Percentiles rank a stretch among this genome's conserved stretches.
phyloP scores from a whole-genome alignment of 2,329 filamentous ascomycete species.

The Epichloe hybrida region DNA sequence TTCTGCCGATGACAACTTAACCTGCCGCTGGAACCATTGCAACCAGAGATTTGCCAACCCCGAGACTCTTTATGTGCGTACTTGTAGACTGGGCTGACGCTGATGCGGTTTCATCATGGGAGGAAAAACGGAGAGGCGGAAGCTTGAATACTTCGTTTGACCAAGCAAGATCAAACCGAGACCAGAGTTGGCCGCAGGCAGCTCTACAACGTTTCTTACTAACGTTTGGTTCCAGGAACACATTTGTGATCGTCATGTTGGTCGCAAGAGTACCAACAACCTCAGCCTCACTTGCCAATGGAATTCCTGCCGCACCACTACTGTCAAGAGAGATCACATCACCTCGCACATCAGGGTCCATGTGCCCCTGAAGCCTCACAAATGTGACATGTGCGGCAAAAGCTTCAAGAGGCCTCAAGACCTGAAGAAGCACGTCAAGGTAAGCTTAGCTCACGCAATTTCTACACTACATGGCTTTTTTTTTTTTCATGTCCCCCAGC shows the following conservation, averaged over 20 bases:
- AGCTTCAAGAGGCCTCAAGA: slow-evolving; percentile 98
- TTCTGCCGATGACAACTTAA: slow-evolving; percentile 37
- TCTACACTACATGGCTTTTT: background rate
- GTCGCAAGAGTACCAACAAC: slow-evolving; percentile 98
- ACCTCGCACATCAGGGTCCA: slow-evolving; percentile 98
- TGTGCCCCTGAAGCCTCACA: slow-evolving; percentile 97
- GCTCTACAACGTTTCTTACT: background rate
- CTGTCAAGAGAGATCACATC: slow-evolving; percentile 97
- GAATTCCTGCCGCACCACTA: slow-evolving; percentile 91
- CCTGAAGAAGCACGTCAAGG: slow-evolving; percentile 97
- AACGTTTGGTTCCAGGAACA: slow-evolving; percentile 55
- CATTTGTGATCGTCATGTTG: slow-evolving; percentile 95
- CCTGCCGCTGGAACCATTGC: slow-evolving; percentile 47
- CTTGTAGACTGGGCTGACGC: background rate
- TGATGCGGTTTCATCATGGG: background rate
- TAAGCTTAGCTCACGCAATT: slow-evolving; percentile 16
- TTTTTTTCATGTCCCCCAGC: background rate
- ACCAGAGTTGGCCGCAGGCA: background rate
- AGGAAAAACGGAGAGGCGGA: background rate
- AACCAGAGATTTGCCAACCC: slow-evolving; percentile 43
- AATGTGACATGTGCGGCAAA: slow-evolving; percentile 97
- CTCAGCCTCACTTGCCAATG: slow-evolving; percentile 94
- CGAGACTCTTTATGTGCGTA: slow-evolving; percentile 46
- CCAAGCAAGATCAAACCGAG: background rate
- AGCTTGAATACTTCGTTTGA: background rate